Evolutionary conservation across 345 rosid species (phyloP).

Genomic region (Citrus hindsii): DNA sequence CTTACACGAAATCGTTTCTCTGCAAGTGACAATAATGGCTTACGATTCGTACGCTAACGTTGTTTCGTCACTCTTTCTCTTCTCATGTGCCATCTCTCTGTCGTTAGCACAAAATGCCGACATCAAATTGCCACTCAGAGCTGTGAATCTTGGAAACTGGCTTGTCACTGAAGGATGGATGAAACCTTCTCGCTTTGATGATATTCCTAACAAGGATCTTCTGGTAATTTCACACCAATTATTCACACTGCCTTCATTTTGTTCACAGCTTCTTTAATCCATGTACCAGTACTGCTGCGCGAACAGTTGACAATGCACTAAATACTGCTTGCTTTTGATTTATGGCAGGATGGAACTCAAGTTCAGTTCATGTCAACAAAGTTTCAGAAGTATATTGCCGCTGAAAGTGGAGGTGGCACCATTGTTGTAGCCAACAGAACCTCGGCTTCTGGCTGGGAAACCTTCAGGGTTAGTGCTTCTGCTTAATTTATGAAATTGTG

Average conservation of each 20-base stretch:
- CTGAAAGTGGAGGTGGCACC: constrained; percentile 31
- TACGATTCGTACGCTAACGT: neutral
- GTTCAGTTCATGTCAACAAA: constrained; percentile 31
- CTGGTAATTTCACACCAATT: neutral
- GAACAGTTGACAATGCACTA: too few species aligned
- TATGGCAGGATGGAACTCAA: constrained; percentile 35
- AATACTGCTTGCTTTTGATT: neutral
- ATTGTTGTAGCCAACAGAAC: constrained; percentile 23
- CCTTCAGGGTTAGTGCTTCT: constrained; percentile 23
- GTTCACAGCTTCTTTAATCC: too few species aligned
- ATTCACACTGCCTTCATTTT: too few species aligned
- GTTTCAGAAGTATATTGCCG: constrained; percentile 1
- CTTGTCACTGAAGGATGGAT: constrained; percentile 30
- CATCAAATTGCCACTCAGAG: constrained; percentile 11
- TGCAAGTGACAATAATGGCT: neutral
- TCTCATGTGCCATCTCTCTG: neutral
- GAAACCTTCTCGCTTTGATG: constrained; percentile 26
- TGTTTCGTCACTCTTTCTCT: neutral
- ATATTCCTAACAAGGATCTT: constrained; percentile 36
- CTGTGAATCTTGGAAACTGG: constrained; percentile 27
- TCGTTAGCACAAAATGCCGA: neutral
- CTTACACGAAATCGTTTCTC: neutral
- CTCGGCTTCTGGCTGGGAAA: constrained; percentile 36
- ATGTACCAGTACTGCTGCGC: too few species aligned
- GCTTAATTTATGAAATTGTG: neutral